These are phyloP conservation scores for Hemileccinum rubropunctum DNA, from an alignment of 768 basidiomycete genomes.

Conservation along the genomic window DNA sequence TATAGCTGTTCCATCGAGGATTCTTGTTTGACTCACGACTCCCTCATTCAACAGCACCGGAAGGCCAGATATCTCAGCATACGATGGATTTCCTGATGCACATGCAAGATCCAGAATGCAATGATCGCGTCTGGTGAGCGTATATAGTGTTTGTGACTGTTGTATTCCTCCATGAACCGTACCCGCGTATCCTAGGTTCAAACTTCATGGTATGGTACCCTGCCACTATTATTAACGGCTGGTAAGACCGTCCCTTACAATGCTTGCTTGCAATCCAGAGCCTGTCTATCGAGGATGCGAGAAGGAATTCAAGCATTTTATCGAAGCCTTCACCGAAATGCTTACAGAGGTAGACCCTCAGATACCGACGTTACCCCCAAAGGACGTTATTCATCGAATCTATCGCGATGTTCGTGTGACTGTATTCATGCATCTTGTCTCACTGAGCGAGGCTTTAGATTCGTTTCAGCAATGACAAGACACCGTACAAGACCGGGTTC, in stretches of 20 bases:
- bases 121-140: conserved; percentile 79
- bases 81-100: conserved; percentile 74
- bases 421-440: not conserved
- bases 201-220: conserved; percentile 56
- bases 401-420: conserved; percentile 70
- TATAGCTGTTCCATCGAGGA: not conserved
- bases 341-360: conserved; percentile 75
- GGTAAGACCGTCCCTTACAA: not conserved
- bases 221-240: not conserved
- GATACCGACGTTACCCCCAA: conserved; percentile 84
- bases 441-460: conserved; percentile 42
- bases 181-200: conserved; percentile 59
- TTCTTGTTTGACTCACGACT: not conserved
- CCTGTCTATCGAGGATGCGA: conserved; percentile 54
- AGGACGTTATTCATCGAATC: conserved; percentile 89
- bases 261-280: conserved; percentile 14
- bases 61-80: conserved; percentile 84
- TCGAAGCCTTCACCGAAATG: conserved; percentile 65
- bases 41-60: conserved; percentile 52
- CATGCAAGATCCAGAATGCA: conserved; percentile 70
- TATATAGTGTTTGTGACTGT: not conserved
- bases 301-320: conserved; percentile 85
- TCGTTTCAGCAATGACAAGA: conserved; percentile 92
- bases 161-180: not conserved
- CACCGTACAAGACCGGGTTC: conserved; percentile 86